Base-by-base conservation (phyloP, 2,329 filamentous ascomycete genomes). In the Apiospora sp. region DNA sequence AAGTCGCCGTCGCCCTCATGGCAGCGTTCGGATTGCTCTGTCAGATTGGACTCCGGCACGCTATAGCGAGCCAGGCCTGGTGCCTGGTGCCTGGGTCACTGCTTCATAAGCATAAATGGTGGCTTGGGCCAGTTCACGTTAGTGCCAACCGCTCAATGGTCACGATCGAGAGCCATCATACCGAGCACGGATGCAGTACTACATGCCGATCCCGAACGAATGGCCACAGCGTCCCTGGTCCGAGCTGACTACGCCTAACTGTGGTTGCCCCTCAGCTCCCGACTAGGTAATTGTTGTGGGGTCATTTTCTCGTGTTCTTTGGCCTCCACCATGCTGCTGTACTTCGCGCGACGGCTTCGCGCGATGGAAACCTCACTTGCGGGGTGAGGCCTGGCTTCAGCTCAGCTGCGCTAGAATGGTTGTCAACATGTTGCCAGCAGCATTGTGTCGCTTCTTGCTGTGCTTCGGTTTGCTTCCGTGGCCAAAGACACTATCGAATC, bases 301-400 rank as follows among this genome's bases (percentile, higher is more conserved):
- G 16, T 8, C 30, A 61, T n/a, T 61, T 27, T 61, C 54, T 61
- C 54, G 54, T 61, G 30, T 61, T 61, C 54, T 22, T 61, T 16
- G 54, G 19, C 54, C 30, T 22, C 30, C 51, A 27, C 16, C 34
- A 19, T 30, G 30, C 14, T 54, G 24, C 49, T 41, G 37, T 8
- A 41, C 37, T 41, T 41, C 10, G 37, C 37, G 37, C 27, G 27
- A 30, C 27, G 27, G 24, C 12, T 51, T 51, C 49, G 22, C 48
- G 48, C 24, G 22, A n/a, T 49, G 48, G 48, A 49, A 49, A 49
- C n/a, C 48, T 10, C 48, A 14, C 49, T 54, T 54, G 49, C 24
- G 51, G 51, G 51, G 14, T 19, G 14, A 34, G 27, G 13, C 51
- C 51, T 34, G 27, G 19, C 27, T 19, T 58, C 24, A 16, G 27